Base-by-base conservation (phyloP, 306 rosid genomes). In the Amphicarpaea edgeworthii region DNA sequence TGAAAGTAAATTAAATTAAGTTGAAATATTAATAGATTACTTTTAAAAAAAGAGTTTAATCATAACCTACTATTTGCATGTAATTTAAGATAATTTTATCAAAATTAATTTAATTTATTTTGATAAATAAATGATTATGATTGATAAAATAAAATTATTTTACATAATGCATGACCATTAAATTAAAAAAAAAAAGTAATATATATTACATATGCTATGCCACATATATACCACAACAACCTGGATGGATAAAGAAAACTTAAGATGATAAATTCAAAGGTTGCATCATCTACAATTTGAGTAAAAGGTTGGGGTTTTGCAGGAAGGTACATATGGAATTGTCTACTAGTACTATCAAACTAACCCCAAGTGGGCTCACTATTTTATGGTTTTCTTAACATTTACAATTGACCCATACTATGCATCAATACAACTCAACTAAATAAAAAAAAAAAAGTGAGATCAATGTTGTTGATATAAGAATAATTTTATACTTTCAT, bases 301-400 rank as follows among this genome's bases (percentile, higher is more conserved):
- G 61, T 45, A 46, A 26, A 45, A 45, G 65, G 70, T 62, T 20
- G 75, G 77, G 43, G 73, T 23, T 60, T 80, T 70, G 64, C 17
- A 28, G 70, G 64, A 55, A 80, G 64, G 55, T 66, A 67, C 66
- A 72, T 7, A 38, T 49, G 26, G 65, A 59, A 54, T 55, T 71
- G 72, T 77, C 82, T 11, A 46, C 58, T 38, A 65, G 28, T 53
- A 50, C 68, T 50, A 63, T 55, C 79, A 78, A 67, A 81, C 78
- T 63, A 68, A 81, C 51, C 32, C 42, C 68, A 81, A 62, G 85
- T 45, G 77, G 78, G 62, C 47, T 61, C 55, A 24, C 62, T 62
- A 4, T 71, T 54, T 68, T 17, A 32, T 9, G 21, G 38, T 65
- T 6, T 17, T 62, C 71, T 68, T 75, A 68, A 46, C 51, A 19